Evolutionary conservation across 495 filamentous ascomycete species (phyloP).

Genomic region (Usnea hakonensis): DNA sequence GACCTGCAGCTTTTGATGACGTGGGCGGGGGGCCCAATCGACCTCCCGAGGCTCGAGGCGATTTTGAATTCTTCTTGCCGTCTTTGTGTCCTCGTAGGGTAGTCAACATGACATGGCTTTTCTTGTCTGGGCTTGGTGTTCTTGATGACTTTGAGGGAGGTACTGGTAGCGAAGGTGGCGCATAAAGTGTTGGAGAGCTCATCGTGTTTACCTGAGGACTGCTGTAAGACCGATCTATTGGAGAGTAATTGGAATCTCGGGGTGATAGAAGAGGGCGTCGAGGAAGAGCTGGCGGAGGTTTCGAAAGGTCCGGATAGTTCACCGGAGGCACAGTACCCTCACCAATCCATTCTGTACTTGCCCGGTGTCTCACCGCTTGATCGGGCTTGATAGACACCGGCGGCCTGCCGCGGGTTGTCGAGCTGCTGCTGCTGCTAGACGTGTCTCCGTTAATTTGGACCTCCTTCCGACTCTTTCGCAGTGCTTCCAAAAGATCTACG

Average conservation of each 20-base stretch:
- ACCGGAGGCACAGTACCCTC: conserved; percentile 73
- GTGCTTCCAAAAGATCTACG: conserved; percentile 78
- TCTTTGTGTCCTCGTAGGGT: conserved; percentile 61
- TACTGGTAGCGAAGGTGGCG: conserved; percentile 32
- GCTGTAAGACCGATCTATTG: conserved; percentile 20
- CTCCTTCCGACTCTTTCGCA: conserved; percentile 68
- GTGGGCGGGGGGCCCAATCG: conserved; percentile 43
- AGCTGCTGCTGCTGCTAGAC: conserved; percentile 28
- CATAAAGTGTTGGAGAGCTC: conserved; percentile 7
- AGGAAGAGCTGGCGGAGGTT: conserved; percentile 55
- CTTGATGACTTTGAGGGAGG: conserved; percentile 47
- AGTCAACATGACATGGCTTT: conserved; percentile 64
- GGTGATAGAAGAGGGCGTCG: conserved; percentile 47
- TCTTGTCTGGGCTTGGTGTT: conserved; percentile 73
- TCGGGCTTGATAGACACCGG: conserved; percentile 16
- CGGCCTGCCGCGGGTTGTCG: conserved; percentile 25
- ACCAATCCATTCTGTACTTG: conserved; percentile 57
- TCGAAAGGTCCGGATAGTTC: conserved; percentile 67
- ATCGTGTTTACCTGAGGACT: conserved; percentile 12
- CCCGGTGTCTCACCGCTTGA: conserved; percentile 16
- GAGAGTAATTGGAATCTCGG: conserved; percentile 42
- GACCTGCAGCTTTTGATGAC: conserved; percentile 72
- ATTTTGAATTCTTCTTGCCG: conserved; percentile 51
- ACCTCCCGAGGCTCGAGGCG: conserved; percentile 34
- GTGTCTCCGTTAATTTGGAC: conserved; percentile 31